Base-by-base conservation (phyloP, 2,329 filamentous ascomycete species). In the Pseudocercospora pini-densiflorae region DNA sequence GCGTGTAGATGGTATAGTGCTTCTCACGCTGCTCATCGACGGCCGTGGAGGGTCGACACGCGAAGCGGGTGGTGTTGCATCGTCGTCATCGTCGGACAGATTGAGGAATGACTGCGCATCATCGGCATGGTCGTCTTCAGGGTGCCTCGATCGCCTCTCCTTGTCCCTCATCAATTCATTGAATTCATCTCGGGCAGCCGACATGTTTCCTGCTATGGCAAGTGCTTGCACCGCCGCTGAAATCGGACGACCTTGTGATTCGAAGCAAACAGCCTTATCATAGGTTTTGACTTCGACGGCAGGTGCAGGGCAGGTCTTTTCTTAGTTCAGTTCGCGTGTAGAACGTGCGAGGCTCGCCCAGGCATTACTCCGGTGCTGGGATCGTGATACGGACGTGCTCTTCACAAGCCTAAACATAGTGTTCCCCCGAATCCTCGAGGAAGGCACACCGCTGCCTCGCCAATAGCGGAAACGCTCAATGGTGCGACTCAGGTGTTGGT, bases 1-100 rank as follows among this genome's bases (percentile, higher is more conserved):
- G 77, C 92, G 78, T 67, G 91, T 86, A 75, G 85, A 86, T 74
- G 92, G 79, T 77, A 84, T 81, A 72, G 81, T 81, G 78, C 69
- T 71, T 60, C 75, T 70, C 19, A 69, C 66, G n/a, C 63, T 69
- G 69, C 73, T 88, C 74, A 89, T 75, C 70, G 75, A 72, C 59
- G 78, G 74, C 27, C 79, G 67, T 59, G 74, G 67, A 29, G 61
- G 61, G 43, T 66, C 61, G 9, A 84, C 90, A 73, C 85, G 86
- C 72, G 85, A 85, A 77, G 90, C 85, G 77, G 90, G 87, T 74
- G 87, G 83, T 12, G 73, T 70, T 24, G 66, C 58, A 40, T 72
- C 70, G 27, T 75, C 75, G 59, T 77, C 85, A 67, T 87, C 40
- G 40, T 43, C 81, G 74, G 85, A 84, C 65, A 79, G 77, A 62